Conservation (phyloP, 2,329 filamentous ascomycete species). For the Gyromitra esculenta region DNA sequence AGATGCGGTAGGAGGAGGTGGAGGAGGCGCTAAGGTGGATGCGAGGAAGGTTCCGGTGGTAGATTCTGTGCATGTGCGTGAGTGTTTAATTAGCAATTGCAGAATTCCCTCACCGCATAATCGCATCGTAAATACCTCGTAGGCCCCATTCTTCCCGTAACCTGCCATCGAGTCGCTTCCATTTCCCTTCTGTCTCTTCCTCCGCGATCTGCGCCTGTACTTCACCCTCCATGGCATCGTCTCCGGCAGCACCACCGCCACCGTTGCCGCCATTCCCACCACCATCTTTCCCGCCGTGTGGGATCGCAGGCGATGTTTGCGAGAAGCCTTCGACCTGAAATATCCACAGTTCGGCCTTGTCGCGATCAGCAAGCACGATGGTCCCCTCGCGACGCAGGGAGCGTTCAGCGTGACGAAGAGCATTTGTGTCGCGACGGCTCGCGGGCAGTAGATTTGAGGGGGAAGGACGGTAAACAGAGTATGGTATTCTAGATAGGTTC, state of each 20-base stretch:
- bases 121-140: slow-evolving; percentile 36
- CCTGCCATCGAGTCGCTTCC: slow-evolving; percentile 49
- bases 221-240: slow-evolving; percentile 47
- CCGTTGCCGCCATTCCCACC: slow-evolving; percentile 3
- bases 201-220: slow-evolving; percentile 49
- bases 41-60: slow-evolving; percentile 48
- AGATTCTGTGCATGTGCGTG: slow-evolving; percentile 36
- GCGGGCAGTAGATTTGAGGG: slow-evolving; percentile 9
- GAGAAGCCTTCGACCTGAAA: slow-evolving; percentile 52
- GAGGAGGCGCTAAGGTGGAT: slow-evolving; percentile 46
- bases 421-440: slow-evolving; percentile 44
- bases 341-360: slow-evolving; percentile 49
- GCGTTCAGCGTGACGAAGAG: slow-evolving; percentile 52
- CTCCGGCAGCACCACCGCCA: slow-evolving; percentile 29
- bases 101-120: too few species aligned
- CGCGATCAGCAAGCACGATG: slow-evolving; percentile 49
- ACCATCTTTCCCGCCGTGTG: slow-evolving; percentile 1
- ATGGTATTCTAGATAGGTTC: slow-evolving; percentile 54
- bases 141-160: slow-evolving; percentile 52
- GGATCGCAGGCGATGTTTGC: not conserved
- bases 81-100: slow-evolving; percentile 2
- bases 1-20: slow-evolving; percentile 41
- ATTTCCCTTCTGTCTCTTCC: slow-evolving; percentile 52
- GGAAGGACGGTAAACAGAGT: slow-evolving; percentile 48
- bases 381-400: slow-evolving; percentile 48